These are phyloP conservation scores for Backusella australiensis DNA, from an alignment of 192 early-diverging fungal species.

Conservation along the genomic window DNA sequence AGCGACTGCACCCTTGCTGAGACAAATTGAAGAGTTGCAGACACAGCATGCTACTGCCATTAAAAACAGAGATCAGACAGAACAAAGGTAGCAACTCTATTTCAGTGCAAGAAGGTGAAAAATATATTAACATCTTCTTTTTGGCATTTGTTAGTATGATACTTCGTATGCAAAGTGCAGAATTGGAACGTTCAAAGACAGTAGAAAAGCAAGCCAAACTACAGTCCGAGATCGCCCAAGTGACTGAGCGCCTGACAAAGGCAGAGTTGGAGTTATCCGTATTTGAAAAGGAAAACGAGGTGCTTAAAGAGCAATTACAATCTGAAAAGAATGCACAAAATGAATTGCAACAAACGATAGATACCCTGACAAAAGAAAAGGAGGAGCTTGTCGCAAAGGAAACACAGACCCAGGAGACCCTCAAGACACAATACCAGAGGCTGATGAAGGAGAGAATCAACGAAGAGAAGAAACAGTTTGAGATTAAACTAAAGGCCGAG, in stretches of 20 bases:
- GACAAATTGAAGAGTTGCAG: constrained; percentile 46
- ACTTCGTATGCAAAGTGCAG: constrained; percentile 18
- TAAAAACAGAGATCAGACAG: constrained; percentile 46
- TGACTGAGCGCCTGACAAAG: neutral
- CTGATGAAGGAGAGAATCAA: constrained; percentile 40
- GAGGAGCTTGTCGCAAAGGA: neutral
- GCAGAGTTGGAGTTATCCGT: neutral
- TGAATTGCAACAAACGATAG: neutral
- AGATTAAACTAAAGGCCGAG: constrained; percentile 10
- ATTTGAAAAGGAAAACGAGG: neutral
- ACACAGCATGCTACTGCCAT: constrained; percentile 36
- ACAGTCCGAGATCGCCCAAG: neutral
- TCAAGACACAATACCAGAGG: constrained; percentile 36
- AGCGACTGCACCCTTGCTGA: constrained; percentile 40
- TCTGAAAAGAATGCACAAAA: neutral
- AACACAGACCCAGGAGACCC: constrained; percentile 24
- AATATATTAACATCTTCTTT: neutral
- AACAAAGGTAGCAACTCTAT: constrained; percentile 27
- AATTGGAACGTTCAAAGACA: constrained; percentile 23
- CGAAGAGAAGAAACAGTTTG: constrained; percentile 41
- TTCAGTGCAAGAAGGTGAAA: too few species aligned
- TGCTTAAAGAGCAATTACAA: neutral
- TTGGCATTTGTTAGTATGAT: constrained; percentile 10
- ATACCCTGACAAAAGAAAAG: neutral
- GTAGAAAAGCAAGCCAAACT: constrained; percentile 36